Conservation (phyloP, 2,329 filamentous ascomycete species). For the Coniochaeta sp. region DNA sequence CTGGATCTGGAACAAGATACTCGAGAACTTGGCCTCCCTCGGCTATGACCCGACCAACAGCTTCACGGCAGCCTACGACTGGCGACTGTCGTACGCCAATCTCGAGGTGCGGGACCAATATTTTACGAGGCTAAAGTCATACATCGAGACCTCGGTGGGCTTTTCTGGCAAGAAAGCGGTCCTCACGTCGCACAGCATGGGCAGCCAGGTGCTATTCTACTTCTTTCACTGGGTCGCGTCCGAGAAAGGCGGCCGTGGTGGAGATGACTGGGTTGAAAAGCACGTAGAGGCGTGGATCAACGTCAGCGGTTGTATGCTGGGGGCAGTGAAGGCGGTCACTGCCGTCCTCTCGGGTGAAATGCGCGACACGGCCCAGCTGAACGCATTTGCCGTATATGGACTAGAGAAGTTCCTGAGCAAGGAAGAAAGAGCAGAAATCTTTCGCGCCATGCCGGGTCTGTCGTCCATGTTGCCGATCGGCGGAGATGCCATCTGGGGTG, state of each 20-base stretch:
- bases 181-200: slow-evolving; percentile 93
- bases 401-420: slow-evolving; percentile 91
- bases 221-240: slow-evolving; percentile 73
- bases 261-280: slow-evolving; percentile 80
- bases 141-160: slow-evolving; percentile 78
- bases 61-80: slow-evolving; percentile 73
- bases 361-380: slow-evolving; percentile 95
- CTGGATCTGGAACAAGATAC: slow-evolving; percentile 99
- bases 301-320: slow-evolving; percentile 95
- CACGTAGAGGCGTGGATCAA: slow-evolving; percentile 97
- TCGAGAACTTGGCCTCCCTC: slow-evolving; percentile 92
- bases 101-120: slow-evolving; percentile 89
- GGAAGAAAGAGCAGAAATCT: slow-evolving; percentile 85
- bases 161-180: slow-evolving; percentile 73
- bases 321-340: slow-evolving; percentile 82
- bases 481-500: slow-evolving; percentile 92
- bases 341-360: slow-evolving; percentile 94
- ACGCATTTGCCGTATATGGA: slow-evolving; percentile 92
- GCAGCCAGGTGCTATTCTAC: slow-evolving; percentile 87
- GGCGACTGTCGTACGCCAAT: slow-evolving; percentile 85
- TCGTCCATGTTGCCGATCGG: slow-evolving; percentile 95
- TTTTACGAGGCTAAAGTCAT: slow-evolving; percentile 81
- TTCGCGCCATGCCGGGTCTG: slow-evolving; percentile 93
- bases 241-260: slow-evolving; percentile 70
- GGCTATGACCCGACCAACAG: slow-evolving; percentile 85